phyloP scores from a whole-genome alignment of 83 land plant genomes.

The Diphasiastrum complanatum region DNA sequence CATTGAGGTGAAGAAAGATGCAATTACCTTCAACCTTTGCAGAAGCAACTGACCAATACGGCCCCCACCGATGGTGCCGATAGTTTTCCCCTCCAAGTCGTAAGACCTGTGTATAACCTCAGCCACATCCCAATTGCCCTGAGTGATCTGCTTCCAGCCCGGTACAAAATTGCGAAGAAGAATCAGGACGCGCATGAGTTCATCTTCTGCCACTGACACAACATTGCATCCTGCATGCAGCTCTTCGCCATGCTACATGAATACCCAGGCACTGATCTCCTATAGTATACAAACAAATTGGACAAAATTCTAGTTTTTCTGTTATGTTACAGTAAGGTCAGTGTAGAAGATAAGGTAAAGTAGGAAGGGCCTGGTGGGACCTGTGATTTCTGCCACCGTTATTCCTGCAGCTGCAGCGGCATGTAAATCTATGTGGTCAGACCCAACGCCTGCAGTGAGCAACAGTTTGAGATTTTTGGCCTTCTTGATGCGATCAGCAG shows the following conservation, averaged over 20 bases:
- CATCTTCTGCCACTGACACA: slow-evolving; percentile 94
- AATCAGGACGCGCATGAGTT: slow-evolving; percentile 87
- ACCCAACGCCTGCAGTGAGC: slow-evolving; percentile 92
- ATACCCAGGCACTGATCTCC: too few relatives aligned
- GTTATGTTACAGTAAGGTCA: too few relatives aligned
- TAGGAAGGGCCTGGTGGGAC: slow-evolving; percentile 5
- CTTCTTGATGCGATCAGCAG: slow-evolving; percentile 77
- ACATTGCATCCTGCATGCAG: slow-evolving; percentile 74
- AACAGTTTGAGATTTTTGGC: slow-evolving; percentile 76
- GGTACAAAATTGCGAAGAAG: slow-evolving; percentile 73
- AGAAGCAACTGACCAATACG: slow-evolving; percentile 75
- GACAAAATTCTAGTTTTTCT: too few relatives aligned
- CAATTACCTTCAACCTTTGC: slow-evolving; percentile 53
- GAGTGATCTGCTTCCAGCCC: slow-evolving; percentile 66
- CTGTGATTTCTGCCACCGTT: slow-evolving; percentile 92
- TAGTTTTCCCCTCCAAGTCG: slow-evolving; percentile 79
- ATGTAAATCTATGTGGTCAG: slow-evolving; percentile 82
- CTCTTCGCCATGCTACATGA: too few relatives aligned
- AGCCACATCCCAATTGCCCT: slow-evolving; percentile 92
- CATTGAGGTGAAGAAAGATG: background rate
- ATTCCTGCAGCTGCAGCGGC: slow-evolving; percentile 83
- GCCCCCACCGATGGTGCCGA: slow-evolving; percentile 88
- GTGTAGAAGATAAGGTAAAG: background rate
- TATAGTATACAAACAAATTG: too few relatives aligned
- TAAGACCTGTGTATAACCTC: slow-evolving; percentile 62